Conservation (phyloP, 2,329 filamentous ascomycete species). For the Fusarium sp. region DNA sequence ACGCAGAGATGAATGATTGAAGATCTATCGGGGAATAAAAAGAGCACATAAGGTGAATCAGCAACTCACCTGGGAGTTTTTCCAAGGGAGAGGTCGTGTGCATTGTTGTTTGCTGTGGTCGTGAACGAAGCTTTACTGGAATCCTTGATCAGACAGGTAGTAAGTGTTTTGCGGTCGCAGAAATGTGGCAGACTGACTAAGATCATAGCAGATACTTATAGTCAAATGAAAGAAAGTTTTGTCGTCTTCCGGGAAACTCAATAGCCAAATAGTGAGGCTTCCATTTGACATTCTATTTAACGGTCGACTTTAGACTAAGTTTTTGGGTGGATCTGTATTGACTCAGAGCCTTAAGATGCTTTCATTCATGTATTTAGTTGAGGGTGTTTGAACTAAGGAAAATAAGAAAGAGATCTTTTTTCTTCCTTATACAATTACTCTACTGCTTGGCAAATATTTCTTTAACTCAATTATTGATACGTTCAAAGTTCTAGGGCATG, state of each 20-base stretch:
- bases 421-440: neutral
- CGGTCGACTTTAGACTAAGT: neutral
- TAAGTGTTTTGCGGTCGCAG: neutral
- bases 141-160: neutral
- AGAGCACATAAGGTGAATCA: neutral
- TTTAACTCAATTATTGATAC: too few relatives aligned
- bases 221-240: neutral
- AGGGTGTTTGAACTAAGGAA: neutral
- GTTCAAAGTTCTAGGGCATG: too few relatives aligned
- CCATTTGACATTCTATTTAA: neutral
- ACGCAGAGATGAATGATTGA: neutral
- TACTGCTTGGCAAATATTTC: neutral
- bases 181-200: neutral
- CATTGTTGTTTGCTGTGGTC: neutral
- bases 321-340: neutral
- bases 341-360: neutral
- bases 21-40: neutral
- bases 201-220: neutral
- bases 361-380: neutral
- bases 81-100: too few relatives aligned
- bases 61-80: neutral
- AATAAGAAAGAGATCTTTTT: neutral
- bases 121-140: neutral
- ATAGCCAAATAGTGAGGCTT: neutral
- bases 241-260: fast-evolving